Evolutionary conservation across 305 asterid species (phyloP), one percentile per base, ranked within the genome.

Genomic region (Solanum hybrid): DNA sequence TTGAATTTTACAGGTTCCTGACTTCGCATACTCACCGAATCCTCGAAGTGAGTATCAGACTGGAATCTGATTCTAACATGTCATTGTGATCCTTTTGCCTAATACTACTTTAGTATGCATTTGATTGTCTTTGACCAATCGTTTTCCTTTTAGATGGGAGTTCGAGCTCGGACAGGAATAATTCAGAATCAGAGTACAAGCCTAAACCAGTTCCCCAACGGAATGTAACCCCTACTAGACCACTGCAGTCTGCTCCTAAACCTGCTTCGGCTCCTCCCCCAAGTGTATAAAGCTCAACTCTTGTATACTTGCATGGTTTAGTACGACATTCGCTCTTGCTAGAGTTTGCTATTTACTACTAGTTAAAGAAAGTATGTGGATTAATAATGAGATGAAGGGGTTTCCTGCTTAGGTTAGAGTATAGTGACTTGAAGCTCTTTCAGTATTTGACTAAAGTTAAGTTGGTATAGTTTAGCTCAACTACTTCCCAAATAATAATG

Each of bases 11-110:
- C 94, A 97, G 99, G 98, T 94, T 82, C 98, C 95, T 14, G 98
- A 96, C 92, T 95, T 94, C 31, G 95, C 94, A 7, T 94, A 94
- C 93, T 96, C 99, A 79, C 98, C 99, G 38, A 96, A 95, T 93
- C 98, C 96, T 6, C 92, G 89, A 88, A 94, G 99, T 94, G 94
- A 95, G 99, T 92, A 76, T 89, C 60, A 78, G 10, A 24, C 1
- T 77, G 60, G 86, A 87, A 90, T 91, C 90, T 38, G 89, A 90
- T 73, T 91, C 87, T 88, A 26, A 6, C 17, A 64, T 9, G 13
- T 32, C 29, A 56, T 29, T 75, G 34, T 51, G 42, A 7, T 51
- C 35, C n/a, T 56, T 31, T 46, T 42, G 34, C 75, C 9, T 66
- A 88, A 40, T 40, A 38, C 42, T 75, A 69, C 27, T 73, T 51